These are phyloP conservation scores for Thalassiosira hispida DNA, from an alignment of 352 stramenopile genomes.

Conservation along the genomic window DNA sequence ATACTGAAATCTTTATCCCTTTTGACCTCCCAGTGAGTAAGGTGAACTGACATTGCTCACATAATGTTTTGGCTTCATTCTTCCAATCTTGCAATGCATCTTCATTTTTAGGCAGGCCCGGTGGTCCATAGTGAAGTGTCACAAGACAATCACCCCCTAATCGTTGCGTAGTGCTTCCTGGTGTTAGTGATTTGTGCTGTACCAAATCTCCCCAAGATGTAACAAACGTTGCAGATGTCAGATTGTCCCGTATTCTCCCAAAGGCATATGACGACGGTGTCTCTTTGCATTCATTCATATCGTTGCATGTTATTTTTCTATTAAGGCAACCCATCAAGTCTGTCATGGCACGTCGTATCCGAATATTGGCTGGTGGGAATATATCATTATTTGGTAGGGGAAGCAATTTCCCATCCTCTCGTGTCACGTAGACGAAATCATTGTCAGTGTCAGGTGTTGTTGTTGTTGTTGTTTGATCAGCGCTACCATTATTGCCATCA, in stretches of 20 bases:
- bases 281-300: not conserved
- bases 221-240: constrained; percentile 67
- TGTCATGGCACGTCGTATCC: constrained; percentile 68
- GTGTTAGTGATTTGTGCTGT: not conserved
- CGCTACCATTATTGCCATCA: constrained; percentile 24
- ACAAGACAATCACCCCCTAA: constrained; percentile 54
- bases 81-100: constrained; percentile 48
- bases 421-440: constrained; percentile 56
- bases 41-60: constrained; percentile 40
- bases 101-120: constrained; percentile 14
- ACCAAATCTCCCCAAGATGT: constrained; percentile 61
- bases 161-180: not conserved
- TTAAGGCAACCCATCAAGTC: constrained; percentile 58
- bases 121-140: constrained; percentile 68
- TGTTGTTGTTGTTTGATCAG: constrained; percentile 9
- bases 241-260: constrained; percentile 22
- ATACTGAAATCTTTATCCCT: constrained; percentile 47
- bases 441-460: not conserved
- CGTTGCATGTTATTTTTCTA: constrained; percentile 5
- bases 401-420: constrained; percentile 41
- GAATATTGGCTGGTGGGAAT: constrained; percentile 68
- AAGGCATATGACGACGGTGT: not conserved
- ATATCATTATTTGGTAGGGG: constrained; percentile 38
- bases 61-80: constrained; percentile 48
- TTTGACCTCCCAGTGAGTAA: constrained; percentile 68